Conservation (phyloP, 202 grass and related monocot species). For the Carex arenaria region DNA sequence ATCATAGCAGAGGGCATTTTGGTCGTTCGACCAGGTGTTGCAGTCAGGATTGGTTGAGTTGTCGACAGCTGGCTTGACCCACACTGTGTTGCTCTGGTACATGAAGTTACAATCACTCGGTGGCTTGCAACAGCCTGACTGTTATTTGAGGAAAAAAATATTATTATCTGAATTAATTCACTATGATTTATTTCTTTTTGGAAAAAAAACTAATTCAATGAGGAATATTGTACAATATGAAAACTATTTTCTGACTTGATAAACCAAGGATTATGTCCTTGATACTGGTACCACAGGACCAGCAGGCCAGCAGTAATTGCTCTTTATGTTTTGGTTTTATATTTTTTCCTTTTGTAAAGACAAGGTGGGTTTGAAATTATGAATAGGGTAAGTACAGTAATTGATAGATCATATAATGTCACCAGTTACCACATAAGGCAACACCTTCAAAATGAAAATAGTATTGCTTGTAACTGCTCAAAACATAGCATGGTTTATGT, state of each 20-base stretch:
- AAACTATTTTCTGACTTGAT: neutral
- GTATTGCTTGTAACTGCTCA: neutral
- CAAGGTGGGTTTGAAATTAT: neutral
- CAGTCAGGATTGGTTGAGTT: slow-evolving; percentile 42
- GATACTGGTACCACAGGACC: neutral
- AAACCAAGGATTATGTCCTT: neutral
- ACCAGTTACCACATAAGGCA: neutral
- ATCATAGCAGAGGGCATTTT: slow-evolving; percentile 50
- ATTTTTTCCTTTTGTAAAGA: neutral
- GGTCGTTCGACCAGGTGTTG: slow-evolving; percentile 58
- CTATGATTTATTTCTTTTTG: neutral
- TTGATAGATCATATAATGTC: neutral
- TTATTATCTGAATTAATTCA: neutral
- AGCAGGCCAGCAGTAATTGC: neutral
- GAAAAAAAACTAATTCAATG: neutral
- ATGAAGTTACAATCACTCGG: slow-evolving; percentile 69
- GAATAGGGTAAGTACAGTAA: neutral
- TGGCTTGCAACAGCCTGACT: slow-evolving; percentile 93
- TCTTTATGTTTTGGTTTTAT: neutral
- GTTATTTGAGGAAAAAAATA: neutral
- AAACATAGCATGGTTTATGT: neutral
- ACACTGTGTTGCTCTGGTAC: slow-evolving; percentile 53
- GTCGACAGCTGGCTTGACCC: slow-evolving; percentile 45
- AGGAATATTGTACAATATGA: neutral
- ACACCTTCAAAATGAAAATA: neutral